phyloP scores from a whole-genome alignment of 768 basidiomycete species.

The Mycena capillaripes region DNA sequence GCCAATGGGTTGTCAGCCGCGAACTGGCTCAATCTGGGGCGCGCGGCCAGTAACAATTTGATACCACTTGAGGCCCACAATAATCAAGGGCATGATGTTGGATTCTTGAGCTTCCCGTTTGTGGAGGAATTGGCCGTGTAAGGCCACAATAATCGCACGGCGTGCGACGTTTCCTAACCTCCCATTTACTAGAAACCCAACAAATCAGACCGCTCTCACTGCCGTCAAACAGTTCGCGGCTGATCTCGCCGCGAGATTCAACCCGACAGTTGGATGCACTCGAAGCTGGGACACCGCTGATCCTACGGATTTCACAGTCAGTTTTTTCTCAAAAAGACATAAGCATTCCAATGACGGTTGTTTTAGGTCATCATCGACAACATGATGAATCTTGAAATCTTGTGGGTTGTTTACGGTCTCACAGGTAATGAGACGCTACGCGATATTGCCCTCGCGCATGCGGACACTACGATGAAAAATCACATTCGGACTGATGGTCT shows the following conservation, averaged over 20 bases:
- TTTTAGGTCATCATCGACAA: slow-evolving; percentile 80
- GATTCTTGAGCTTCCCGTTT: slow-evolving; percentile 80
- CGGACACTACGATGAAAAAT: slow-evolving; percentile 75
- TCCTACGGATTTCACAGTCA: slow-evolving; percentile 71
- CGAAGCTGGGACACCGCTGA: slow-evolving; percentile 76
- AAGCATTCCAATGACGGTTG: not conserved
- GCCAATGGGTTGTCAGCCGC: slow-evolving; percentile 54
- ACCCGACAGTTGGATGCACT: slow-evolving; percentile 73
- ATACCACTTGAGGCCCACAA: slow-evolving; percentile 63
- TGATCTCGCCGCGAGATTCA: slow-evolving; percentile 70
- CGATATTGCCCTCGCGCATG: slow-evolving; percentile 74
- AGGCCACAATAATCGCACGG: slow-evolving; percentile 40
- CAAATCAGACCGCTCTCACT: slow-evolving; percentile 67
- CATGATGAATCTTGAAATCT: slow-evolving; percentile 83
- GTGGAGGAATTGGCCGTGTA: slow-evolving; percentile 72
- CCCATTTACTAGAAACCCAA: slow-evolving; percentile 62
- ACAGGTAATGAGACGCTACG: slow-evolving; percentile 72
- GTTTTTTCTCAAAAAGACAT: slow-evolving; percentile 32
- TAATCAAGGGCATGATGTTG: slow-evolving; percentile 75
- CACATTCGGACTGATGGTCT: slow-evolving; percentile 76
- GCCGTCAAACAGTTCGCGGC: slow-evolving; percentile 71
- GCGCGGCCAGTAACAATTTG: slow-evolving; percentile 64
- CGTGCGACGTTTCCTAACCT: not conserved
- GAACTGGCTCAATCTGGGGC: slow-evolving; percentile 71
- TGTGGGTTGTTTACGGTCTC: slow-evolving; percentile 70